Base-by-base conservation (phyloP, 2,329 filamentous ascomycete genomes). In the Botrytis byssoidea region DNA sequence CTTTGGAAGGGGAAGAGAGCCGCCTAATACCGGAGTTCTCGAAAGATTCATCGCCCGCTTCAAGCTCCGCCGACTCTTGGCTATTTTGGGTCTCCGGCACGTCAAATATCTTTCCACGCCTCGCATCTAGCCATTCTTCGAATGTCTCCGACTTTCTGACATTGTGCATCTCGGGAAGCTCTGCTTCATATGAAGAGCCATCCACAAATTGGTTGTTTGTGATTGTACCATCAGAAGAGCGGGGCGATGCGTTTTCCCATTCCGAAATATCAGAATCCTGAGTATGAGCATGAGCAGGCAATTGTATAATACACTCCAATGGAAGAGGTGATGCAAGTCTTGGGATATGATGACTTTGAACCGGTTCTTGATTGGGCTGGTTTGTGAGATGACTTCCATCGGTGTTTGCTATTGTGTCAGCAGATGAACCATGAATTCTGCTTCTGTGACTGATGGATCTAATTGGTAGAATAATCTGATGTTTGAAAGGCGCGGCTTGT, bases 1-100 rank as follows among this genome's bases (percentile, higher is more conserved):
- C 75, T 66, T 79, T 80, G 12, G 65, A 73, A 29, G 74, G 74
- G 18, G 77, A 74, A 25, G 74, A 76, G 25, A 48, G 51, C 25
- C 46, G 22, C 46, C 40, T 55, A 22, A 35, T 48, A 16, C 63
- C 35, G 7, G 48, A 16, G 42, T 72, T 69, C 55, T 72, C 71
- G 22, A 68, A 69, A 37, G 32, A 51, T 37, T 68, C 71, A 35
- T 72, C 51, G 18, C 51, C 70, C 25, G 14, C 48, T 48, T 69
- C 55, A 69, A 29, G 22, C 22, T 72, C 40, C 16, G 20, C 71
- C 7, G 66, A 55, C 9, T 51, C 71, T 48, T 65, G 75, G 44
- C 70, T 67, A 70, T 44, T 64, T 18, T 73, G 57, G 20, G 46
- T 37, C n/a, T 67, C 61, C 29, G 42, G 46, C 37, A 57, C 37